Evolutionary conservation across 257 asterid genomes (phyloP).

Genomic region (Lavandula angustifolia): DNA sequence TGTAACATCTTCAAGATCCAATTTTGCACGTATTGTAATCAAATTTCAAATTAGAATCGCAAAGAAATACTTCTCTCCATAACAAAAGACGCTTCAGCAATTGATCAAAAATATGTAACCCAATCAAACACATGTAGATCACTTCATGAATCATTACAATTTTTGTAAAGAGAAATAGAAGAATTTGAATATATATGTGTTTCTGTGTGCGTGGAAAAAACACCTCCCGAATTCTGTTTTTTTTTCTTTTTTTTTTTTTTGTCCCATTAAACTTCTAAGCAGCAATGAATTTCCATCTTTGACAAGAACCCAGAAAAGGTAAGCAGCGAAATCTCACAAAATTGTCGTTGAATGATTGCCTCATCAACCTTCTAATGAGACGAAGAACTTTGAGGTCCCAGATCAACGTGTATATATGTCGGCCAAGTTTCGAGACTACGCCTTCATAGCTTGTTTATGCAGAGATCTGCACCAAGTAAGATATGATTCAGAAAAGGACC

Average conservation of each 20-base stretch:
- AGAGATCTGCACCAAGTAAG: constrained; percentile 22
- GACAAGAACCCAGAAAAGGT: constrained; percentile 21
- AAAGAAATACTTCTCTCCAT: no score
- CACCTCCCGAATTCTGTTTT: constrained; percentile 22
- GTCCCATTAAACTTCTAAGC: constrained; percentile 22
- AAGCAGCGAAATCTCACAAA: constrained; percentile 37
- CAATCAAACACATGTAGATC: not conserved
- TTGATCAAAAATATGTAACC: no score
- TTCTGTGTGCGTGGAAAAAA: constrained; percentile 8
- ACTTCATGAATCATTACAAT: not conserved
- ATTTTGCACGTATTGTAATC: no score
- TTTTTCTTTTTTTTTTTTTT: no score
- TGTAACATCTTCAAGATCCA: no score
- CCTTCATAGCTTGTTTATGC: constrained; percentile 19
- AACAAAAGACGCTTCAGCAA: no score
- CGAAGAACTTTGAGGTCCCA: constrained; percentile 26
- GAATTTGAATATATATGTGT: constrained; percentile 25
- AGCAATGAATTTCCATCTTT: constrained; percentile 25
- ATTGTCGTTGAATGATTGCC: constrained; percentile 33
- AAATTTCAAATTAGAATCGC: no score
- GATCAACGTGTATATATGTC: constrained; percentile 24
- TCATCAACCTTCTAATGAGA: constrained; percentile 35
- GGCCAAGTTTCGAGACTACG: constrained; percentile 22
- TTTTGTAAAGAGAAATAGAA: constrained; percentile 17
- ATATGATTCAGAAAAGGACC: not conserved